Base-by-base conservation (phyloP, 2,329 filamentous ascomycete genomes). In the Phaeoacremonium minimum region DNA sequence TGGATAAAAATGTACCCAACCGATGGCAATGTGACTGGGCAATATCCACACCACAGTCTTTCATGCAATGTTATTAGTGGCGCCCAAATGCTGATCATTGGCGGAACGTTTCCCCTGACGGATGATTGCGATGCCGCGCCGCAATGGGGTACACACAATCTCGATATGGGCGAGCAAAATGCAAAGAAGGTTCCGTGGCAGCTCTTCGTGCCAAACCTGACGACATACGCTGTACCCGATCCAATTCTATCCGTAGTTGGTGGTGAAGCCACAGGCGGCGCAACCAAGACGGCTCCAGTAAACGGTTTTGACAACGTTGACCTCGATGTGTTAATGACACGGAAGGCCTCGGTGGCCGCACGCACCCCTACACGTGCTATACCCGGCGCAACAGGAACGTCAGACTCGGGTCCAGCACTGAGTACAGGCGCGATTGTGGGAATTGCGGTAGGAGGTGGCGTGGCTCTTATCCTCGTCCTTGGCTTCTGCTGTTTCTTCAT, bases 61-160 rank as follows among this genome's bases (percentile, higher is more conserved):
- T 73, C 66, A 22, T 82, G 77, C 50, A 77, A 77, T 48, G 71
- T 82, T 18, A 57, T 78, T 16, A 66, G 69, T 36, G 57, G 62
- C 31, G 64, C 69, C 5, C 79, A 83, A 52, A 82, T 83, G 72
- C 56, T 83, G 16, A 65, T 83, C 32, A 73, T 82, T 22, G 79
- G 80, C 15, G 80, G 80, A 14, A 69, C 66, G 31, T 78, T 80
- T 41, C 70, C 76, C 0, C 47, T 63, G 7, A 57, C 51, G 9
- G 55, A 65, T 22, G 47, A 59, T 6, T 83, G 77, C 46, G 77
- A 83, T 48, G 60, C 60, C n/a, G 61, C 64, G 2, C 57, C 59
- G 11, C 62, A 70, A 16, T 76, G 69, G 63, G 77, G 72, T 5
- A 69, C 69, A 9, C 77, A 81, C 52, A 73, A 75, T 41, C 56